phyloP scores from a whole-genome alignment of 2,329 filamentous ascomycete genomes.

The Neonectria coccinea region DNA sequence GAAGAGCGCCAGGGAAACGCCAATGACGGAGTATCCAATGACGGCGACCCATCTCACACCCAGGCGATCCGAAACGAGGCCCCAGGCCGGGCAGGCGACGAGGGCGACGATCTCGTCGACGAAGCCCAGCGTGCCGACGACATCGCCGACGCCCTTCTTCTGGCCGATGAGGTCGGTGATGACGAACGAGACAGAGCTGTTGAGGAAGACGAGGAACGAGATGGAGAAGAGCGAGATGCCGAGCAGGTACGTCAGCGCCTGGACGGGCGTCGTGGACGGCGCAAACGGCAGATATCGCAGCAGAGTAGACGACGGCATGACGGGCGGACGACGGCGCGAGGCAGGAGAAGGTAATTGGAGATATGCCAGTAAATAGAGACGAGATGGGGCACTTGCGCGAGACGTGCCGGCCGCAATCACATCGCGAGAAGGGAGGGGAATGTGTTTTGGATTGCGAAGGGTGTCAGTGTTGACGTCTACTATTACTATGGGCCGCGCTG shows the following conservation, averaged over 20 bases:
- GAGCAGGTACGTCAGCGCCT: constrained; percentile 81
- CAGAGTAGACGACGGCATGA: constrained; percentile 45
- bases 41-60: constrained; percentile 80
- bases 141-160: constrained; percentile 78
- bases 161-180: constrained; percentile 85
- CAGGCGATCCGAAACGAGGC: constrained; percentile 79
- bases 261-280: constrained; percentile 67
- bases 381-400: constrained; percentile 13
- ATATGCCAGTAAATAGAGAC: not conserved
- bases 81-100: constrained; percentile 84
- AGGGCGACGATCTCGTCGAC: constrained; percentile 86
- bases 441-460: constrained; percentile 1
- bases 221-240: constrained; percentile 89
- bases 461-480: constrained; percentile 16
- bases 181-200: constrained; percentile 85
- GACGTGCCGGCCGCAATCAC: constrained; percentile 23
- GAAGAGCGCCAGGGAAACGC: constrained; percentile 79
- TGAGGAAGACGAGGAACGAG: constrained; percentile 89
- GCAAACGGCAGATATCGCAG: constrained; percentile 68
- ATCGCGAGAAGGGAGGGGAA: constrained; percentile 19
- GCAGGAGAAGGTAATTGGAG: constrained; percentile 4
- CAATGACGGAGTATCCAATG: constrained; percentile 85
- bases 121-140: constrained; percentile 87
- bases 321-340: constrained; percentile 2
- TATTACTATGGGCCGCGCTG: constrained; percentile 1